A percentile compares a stretch with the other conserved stretches of the same genome.
These are phyloP conservation scores for Ceratocystis lukuohia DNA, from an alignment of 2,329 filamentous ascomycete species.

Conservation along the genomic window DNA sequence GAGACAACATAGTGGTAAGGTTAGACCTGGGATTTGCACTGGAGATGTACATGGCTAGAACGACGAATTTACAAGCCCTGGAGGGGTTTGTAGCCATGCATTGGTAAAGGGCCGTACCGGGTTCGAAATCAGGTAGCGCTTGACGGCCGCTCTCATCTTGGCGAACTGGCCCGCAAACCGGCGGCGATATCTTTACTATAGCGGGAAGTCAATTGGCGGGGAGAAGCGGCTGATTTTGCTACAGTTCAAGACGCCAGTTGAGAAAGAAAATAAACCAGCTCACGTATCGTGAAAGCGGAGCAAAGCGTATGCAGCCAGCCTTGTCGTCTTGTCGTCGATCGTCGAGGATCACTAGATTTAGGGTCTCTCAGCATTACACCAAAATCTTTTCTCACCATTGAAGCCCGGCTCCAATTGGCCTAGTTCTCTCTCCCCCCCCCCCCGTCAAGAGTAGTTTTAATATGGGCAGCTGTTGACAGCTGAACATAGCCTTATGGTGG, in stretches of 20 bases:
- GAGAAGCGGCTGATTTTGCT: background rate
- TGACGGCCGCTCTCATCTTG: conserved; percentile 22
- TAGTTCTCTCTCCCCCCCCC: no score
- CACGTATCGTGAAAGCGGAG: conserved; percentile 1
- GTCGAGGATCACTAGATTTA: conserved; percentile 15
- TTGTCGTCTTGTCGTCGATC: conserved; percentile 10
- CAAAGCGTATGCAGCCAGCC: conserved; percentile 11
- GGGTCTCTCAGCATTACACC: conserved; percentile 7
- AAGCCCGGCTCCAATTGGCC: background rate
- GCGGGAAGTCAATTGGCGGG: conserved; percentile 10
- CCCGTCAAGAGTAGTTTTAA: background rate
- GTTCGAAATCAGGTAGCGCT: conserved; percentile 20
- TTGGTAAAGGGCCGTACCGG: conserved; percentile 16
- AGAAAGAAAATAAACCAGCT: background rate
- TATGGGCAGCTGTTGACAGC: conserved; percentile 1
- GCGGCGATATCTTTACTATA: conserved; percentile 13
- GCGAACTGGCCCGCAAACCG: conserved; percentile 17
- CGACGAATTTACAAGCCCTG: background rate
- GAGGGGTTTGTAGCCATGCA: conserved; percentile 6
- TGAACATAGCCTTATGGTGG: conserved; percentile 9
- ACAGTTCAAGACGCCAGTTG: conserved; percentile 8
- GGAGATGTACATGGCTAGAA: background rate
- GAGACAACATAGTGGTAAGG: conserved; percentile 9
- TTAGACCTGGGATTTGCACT: background rate
- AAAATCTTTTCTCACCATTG: conserved; percentile 14